Evolutionary conservation across 345 rosid genomes (phyloP).

Genomic region (Jatropha curcas): DNA sequence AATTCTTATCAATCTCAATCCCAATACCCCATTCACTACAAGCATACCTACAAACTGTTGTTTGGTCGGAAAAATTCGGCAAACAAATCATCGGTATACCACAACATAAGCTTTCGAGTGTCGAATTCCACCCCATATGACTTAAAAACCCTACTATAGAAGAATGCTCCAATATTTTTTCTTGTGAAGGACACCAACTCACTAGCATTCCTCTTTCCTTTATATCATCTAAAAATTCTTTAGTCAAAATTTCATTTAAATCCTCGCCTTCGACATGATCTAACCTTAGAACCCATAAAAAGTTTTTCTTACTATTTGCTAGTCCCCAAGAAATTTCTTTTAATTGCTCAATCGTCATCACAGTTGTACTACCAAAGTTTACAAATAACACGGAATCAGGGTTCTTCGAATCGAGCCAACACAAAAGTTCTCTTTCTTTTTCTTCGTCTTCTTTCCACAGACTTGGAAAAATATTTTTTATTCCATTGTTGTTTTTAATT

Average conservation of each 20-base stretch:
- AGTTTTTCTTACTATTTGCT: conserved; percentile 12
- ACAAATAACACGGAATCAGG: conserved; percentile 12
- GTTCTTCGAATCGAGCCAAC: conserved; percentile 14
- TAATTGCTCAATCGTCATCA: conserved; percentile 2
- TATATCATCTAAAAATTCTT: conserved; percentile 3
- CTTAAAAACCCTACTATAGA: conserved; percentile 21
- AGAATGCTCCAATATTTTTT: conserved; percentile 13
- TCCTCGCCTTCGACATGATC: conserved; percentile 5
- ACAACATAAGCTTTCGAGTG: conserved; percentile 13
- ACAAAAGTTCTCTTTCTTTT: not conserved
- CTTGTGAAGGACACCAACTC: conserved; percentile 23
- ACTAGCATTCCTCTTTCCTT: conserved; percentile 13
- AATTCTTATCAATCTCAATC: conserved; percentile 6
- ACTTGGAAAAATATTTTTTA: not conserved
- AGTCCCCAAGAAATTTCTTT: conserved; percentile 23
- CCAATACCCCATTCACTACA: conserved; percentile 22
- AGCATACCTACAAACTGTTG: conserved; percentile 12
- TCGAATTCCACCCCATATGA: conserved; percentile 30
- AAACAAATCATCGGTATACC: conserved; percentile 21
- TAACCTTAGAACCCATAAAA: conserved; percentile 18
- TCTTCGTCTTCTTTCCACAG: conserved; percentile 11
- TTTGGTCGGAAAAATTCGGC: conserved; percentile 21
- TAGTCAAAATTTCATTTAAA: not conserved
- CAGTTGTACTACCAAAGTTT: conserved; percentile 17
- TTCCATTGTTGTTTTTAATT: not conserved